Conservation (phyloP, 2,329 filamentous ascomycete genomes). For the Remersonia thermophila region DNA sequence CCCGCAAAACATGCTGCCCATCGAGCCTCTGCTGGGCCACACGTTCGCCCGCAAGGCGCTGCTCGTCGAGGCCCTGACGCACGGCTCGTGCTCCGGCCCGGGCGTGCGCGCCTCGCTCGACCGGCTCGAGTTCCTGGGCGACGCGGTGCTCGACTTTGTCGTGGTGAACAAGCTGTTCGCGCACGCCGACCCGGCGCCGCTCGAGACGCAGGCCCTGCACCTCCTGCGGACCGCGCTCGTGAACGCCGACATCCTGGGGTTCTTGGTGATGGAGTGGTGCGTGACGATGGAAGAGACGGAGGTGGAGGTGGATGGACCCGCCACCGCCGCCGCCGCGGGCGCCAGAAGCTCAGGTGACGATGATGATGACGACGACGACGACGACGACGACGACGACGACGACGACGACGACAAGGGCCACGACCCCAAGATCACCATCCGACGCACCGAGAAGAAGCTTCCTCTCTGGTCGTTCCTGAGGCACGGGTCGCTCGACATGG, state of each 20-base stretch:
- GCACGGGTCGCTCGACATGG: constrained; percentile 38
- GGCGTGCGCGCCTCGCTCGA: constrained; percentile 45
- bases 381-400: constrained; percentile 8
- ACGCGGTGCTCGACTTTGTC: constrained; percentile 70
- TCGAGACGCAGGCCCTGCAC: constrained; percentile 54
- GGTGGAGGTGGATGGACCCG: no score
- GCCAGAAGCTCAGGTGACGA: no score
- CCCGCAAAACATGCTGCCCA: constrained; percentile 29
- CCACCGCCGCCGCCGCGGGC: no score
- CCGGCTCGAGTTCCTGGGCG: constrained; percentile 77
- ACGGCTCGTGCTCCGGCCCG: constrained; percentile 45
- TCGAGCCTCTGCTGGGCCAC: constrained; percentile 61
- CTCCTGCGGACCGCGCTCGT: constrained; percentile 62
- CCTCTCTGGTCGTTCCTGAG: constrained; percentile 65
- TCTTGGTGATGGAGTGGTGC: constrained; percentile 52
- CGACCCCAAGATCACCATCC: neutral
- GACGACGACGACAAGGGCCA: constrained; percentile 6
- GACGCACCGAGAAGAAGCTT: no score
- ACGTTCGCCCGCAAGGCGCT: constrained; percentile 55
- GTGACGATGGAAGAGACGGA: constrained; percentile 16
- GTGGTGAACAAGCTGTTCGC: constrained; percentile 52
- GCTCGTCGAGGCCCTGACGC: constrained; percentile 69
- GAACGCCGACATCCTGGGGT: constrained; percentile 70
- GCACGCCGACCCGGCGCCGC: constrained; percentile 19
- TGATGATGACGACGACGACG: constrained; percentile 11